phyloP scores from a whole-genome alignment of 108 stramenopile genomes.

The Nitzschia sp. region DNA sequence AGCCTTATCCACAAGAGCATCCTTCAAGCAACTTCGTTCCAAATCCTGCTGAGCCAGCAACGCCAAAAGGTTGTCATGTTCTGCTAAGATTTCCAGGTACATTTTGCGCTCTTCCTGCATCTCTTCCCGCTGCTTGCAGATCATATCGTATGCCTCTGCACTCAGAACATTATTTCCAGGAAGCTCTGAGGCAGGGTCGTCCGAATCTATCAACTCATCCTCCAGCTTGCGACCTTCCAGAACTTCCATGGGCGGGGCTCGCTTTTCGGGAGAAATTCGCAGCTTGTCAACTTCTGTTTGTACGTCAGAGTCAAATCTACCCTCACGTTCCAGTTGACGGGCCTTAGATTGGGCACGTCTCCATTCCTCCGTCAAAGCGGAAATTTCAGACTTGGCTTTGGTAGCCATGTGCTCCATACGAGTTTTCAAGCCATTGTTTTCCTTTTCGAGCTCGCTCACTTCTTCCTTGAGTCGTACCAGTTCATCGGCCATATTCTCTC shows the following conservation, averaged over 20 bases:
- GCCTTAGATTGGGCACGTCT: slow-evolving; percentile 32
- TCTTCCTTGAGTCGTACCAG: slow-evolving; percentile 23
- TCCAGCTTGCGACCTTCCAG: background rate
- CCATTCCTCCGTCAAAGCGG: slow-evolving; percentile 39
- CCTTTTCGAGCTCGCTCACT: slow-evolving; percentile 24
- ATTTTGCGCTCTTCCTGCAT: slow-evolving; percentile 63
- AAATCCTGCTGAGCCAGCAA: slow-evolving; percentile 55
- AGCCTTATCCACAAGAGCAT: slow-evolving; percentile 30
- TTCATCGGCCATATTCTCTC: slow-evolving; percentile 12
- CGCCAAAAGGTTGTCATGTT: slow-evolving; percentile 74
- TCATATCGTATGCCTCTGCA: slow-evolving; percentile 47
- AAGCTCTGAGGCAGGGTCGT: slow-evolving; percentile 4
- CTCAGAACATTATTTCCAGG: slow-evolving; percentile 9
- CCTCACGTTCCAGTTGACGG: slow-evolving; percentile 50
- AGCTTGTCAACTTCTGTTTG: slow-evolving; percentile 57
- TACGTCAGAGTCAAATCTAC: slow-evolving; percentile 55
- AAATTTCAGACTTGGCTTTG: slow-evolving; percentile 29
- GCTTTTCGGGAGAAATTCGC: slow-evolving; percentile 30
- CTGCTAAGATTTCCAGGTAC: slow-evolving; percentile 59
- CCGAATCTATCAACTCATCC: background rate
- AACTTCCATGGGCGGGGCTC: background rate
- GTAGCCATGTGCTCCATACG: slow-evolving; percentile 31
- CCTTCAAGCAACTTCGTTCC: slow-evolving; percentile 32
- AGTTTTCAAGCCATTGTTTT: slow-evolving; percentile 33
- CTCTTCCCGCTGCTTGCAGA: slow-evolving; percentile 48